These are phyloP conservation scores for Arthroderma sp. DNA, from an alignment of 2,329 filamentous ascomycete genomes.

Conservation along the genomic window DNA sequence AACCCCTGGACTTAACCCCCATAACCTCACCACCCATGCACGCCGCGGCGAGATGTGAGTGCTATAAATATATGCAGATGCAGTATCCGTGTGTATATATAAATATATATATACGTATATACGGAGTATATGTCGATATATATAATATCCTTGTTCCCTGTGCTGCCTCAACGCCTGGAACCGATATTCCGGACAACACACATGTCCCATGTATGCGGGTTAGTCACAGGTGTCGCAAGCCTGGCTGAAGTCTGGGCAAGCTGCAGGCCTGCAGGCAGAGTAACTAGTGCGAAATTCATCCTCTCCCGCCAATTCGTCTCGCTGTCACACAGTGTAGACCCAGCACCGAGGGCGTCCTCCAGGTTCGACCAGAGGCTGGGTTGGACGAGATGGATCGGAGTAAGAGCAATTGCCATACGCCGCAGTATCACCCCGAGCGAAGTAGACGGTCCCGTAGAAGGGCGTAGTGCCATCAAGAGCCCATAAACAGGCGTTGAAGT, in stretches of 20 bases:
- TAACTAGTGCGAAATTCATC: not conserved
- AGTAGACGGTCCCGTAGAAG: not conserved
- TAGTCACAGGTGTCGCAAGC: constrained; percentile 2
- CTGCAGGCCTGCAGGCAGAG: not conserved
- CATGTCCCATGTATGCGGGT: not conserved
- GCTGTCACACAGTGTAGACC: not conserved
- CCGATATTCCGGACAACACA: not conserved
- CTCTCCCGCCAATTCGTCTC: not conserved
- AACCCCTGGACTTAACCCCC: constrained; percentile 1
- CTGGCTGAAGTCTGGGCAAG: not conserved
- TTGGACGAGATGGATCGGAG: not conserved
- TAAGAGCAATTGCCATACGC: not conserved
- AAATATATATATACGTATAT: not conserved
- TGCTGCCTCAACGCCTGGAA: not conserved
- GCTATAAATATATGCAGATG: not conserved
- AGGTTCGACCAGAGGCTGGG: not conserved
- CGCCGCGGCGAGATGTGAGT: not conserved
- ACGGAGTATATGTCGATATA: not conserved
- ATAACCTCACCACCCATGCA: constrained; percentile 1
- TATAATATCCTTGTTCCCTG: not conserved
- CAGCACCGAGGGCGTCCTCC: not conserved
- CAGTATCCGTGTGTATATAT: not conserved
- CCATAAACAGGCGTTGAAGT: constrained; percentile 1
- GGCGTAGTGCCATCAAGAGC: not conserved
- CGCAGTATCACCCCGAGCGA: too few relatives aligned